phyloP scores from a whole-genome alignment of 2,329 filamentous ascomycete genomes.

The Cladosporium sp. region DNA sequence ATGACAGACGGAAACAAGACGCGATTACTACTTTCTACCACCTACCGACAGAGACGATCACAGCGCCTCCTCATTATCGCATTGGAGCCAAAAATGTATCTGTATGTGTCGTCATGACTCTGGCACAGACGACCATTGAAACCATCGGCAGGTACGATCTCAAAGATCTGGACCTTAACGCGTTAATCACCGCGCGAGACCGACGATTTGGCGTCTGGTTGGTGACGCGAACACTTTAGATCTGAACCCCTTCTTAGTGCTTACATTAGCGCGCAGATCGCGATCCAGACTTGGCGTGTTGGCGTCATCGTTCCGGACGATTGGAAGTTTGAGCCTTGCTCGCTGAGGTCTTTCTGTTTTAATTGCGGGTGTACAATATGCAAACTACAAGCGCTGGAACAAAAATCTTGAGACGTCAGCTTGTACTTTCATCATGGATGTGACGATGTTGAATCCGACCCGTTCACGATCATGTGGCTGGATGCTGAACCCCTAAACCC shows the following conservation, averaged over 20 bases:
- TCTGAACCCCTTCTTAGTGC: conserved; percentile 7
- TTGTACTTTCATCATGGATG: neutral
- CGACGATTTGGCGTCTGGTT: neutral
- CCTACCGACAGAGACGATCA: neutral
- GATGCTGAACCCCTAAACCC: neutral
- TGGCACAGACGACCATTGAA: neutral
- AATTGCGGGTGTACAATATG: neutral
- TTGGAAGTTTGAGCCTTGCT: neutral
- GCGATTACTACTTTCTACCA: neutral
- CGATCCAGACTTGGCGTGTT: neutral
- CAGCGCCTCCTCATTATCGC: conserved; percentile 6
- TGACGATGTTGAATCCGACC: too few relatives aligned
- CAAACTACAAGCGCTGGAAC: neutral
- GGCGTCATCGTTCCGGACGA: neutral
- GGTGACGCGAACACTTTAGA: conserved; percentile 15
- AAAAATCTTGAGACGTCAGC: too few relatives aligned
- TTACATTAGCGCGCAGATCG: conserved; percentile 12
- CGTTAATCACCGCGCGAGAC: neutral
- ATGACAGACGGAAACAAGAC: neutral
- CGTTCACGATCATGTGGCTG: neutral
- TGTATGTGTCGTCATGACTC: conserved; percentile 14
- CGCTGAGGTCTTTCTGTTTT: neutral
- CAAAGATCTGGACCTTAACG: neutral
- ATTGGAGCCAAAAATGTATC: neutral
- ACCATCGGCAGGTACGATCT: conserved; percentile 11